A percentile compares a stretch with the other conserved stretches of the same genome.
Conservation (phyloP, 2,329 filamentous ascomycete species). For the Ciborinia camelliae region DNA sequence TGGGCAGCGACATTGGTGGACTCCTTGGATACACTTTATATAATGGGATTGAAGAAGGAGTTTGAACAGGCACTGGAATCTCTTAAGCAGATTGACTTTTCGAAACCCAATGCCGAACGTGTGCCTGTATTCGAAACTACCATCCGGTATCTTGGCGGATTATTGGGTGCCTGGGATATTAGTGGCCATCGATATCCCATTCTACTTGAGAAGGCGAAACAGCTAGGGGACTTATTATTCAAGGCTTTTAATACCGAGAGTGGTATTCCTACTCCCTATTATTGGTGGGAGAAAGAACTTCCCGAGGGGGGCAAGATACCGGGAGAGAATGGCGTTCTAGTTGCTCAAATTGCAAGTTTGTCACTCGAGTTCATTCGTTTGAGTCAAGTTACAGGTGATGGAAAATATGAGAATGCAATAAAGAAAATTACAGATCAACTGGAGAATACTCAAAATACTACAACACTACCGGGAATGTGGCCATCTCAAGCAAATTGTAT, state of each 20-base stretch:
- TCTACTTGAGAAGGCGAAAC: slow-evolving; percentile 62
- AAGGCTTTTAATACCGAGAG: slow-evolving; percentile 71
- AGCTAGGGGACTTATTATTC: slow-evolving; percentile 66
- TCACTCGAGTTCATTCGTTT: slow-evolving; percentile 59
- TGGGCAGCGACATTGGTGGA: slow-evolving; percentile 87
- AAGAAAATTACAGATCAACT: slow-evolving; percentile 54
- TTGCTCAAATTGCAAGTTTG: slow-evolving; percentile 57
- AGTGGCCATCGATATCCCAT: slow-evolving; percentile 53
- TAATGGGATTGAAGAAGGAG: slow-evolving; percentile 72
- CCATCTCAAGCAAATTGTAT: slow-evolving; percentile 51
- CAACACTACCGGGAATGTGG: slow-evolving; percentile 58
- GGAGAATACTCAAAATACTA: slow-evolving; percentile 49
- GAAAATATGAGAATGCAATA: slow-evolving; percentile 58
- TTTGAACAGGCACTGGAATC: slow-evolving; percentile 71
- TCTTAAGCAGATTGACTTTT: slow-evolving; percentile 42
- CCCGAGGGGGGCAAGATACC: not conserved
- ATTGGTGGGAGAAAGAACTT: slow-evolving; percentile 9
- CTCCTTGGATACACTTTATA: slow-evolving; percentile 76
- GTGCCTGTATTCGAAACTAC: slow-evolving; percentile 29
- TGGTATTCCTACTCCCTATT: slow-evolving; percentile 67
- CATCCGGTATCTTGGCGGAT: slow-evolving; percentile 29
- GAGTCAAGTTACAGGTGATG: slow-evolving; percentile 56
- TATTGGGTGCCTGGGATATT: slow-evolving; percentile 48
- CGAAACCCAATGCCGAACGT: slow-evolving; percentile 18
- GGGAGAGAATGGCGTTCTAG: slow-evolving; percentile 42